phyloP scores from a whole-genome alignment of 1,139 yeast genomes.

The Magnusiomyces paraingens region DNA sequence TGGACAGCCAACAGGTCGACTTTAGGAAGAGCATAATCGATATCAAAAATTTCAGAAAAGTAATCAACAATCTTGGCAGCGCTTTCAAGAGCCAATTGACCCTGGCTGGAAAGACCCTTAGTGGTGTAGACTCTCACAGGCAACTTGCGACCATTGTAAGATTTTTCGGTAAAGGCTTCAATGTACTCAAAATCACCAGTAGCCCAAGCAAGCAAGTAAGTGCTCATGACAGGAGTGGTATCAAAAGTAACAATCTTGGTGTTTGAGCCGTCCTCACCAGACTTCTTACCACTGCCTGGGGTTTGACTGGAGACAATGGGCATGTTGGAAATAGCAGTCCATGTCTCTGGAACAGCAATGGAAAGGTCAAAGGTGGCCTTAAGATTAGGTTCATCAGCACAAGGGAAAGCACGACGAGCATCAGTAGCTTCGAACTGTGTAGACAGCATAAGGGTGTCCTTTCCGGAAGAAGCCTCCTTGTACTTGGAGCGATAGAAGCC shows the following conservation, averaged over 20 bases:
- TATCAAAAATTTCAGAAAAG: slow-evolving; percentile 57
- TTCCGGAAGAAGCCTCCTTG: slow-evolving; percentile 43
- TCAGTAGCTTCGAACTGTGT: slow-evolving; percentile 90
- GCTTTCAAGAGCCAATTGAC: slow-evolving; percentile 56
- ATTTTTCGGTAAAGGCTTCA: slow-evolving; percentile 39
- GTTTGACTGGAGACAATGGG: slow-evolving; percentile 50
- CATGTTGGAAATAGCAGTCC: slow-evolving; percentile 77
- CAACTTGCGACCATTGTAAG: slow-evolving; percentile 44
- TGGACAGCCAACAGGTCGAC: slow-evolving; percentile 70
- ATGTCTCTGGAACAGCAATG: slow-evolving; percentile 50
- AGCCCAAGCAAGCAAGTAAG: slow-evolving; percentile 72
- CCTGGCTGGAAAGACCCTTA: slow-evolving; percentile 57
- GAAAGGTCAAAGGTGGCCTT: slow-evolving; percentile 72
- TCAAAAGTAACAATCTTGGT: slow-evolving; percentile 41
- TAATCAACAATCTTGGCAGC: slow-evolving; percentile 63
- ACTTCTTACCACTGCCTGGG: slow-evolving; percentile 43
- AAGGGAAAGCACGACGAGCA: slow-evolving; percentile 87
- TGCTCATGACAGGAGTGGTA: slow-evolving; percentile 65
- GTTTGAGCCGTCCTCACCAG: slow-evolving; percentile 26
- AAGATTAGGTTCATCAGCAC: slow-evolving; percentile 79
- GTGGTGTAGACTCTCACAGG: slow-evolving; percentile 72
- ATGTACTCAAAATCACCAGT: slow-evolving; percentile 69
- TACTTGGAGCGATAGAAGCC: slow-evolving; percentile 80
- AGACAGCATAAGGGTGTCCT: slow-evolving; percentile 59
- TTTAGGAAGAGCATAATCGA: slow-evolving; percentile 63